These are phyloP conservation scores for Laburnicola sp. DNA, from an alignment of 2,329 filamentous ascomycete genomes.

Conservation along the genomic window DNA sequence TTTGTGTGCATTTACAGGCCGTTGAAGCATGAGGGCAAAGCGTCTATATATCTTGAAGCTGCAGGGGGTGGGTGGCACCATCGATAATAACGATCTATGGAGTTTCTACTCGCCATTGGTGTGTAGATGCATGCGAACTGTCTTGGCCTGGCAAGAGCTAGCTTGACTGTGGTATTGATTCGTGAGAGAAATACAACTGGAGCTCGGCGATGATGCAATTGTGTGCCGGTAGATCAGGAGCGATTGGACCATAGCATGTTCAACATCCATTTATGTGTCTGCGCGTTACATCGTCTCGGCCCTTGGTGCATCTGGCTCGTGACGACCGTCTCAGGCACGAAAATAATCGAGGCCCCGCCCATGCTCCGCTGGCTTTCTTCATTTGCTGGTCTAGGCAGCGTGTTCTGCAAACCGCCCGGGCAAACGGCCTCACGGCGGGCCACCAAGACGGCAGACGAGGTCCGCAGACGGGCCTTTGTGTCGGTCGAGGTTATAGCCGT, in stretches of 20 bases:
- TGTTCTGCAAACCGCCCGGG: slow-evolving; percentile 15
- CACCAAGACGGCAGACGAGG: slow-evolving; percentile 21
- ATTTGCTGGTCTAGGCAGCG: background rate
- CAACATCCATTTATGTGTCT: too few relatives aligned
- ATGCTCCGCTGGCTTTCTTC: background rate
- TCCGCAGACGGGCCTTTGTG: slow-evolving; percentile 43
- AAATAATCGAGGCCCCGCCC: too few relatives aligned
- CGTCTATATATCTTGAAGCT: background rate
- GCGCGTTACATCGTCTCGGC: too few relatives aligned
- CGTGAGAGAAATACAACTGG: background rate
- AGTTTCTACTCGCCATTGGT: background rate
- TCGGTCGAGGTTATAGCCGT: slow-evolving; percentile 32
- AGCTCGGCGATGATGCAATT: slow-evolving; percentile 1
- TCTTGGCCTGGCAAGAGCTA: background rate
- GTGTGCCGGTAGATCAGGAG: background rate
- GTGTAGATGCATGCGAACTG: background rate
- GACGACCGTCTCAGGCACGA: too few relatives aligned
- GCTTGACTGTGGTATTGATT: background rate
- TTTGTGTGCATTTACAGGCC: slow-evolving; percentile 1
- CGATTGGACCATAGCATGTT: too few relatives aligned
- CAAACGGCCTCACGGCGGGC: slow-evolving; percentile 27
- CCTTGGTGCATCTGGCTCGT: too few relatives aligned
- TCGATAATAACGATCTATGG: background rate
- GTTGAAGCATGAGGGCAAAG: background rate
- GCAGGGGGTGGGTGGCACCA: background rate